These are phyloP conservation scores for Paulownia fortunei DNA, from an alignment of 257 asterid species.

Conservation along the genomic window DNA sequence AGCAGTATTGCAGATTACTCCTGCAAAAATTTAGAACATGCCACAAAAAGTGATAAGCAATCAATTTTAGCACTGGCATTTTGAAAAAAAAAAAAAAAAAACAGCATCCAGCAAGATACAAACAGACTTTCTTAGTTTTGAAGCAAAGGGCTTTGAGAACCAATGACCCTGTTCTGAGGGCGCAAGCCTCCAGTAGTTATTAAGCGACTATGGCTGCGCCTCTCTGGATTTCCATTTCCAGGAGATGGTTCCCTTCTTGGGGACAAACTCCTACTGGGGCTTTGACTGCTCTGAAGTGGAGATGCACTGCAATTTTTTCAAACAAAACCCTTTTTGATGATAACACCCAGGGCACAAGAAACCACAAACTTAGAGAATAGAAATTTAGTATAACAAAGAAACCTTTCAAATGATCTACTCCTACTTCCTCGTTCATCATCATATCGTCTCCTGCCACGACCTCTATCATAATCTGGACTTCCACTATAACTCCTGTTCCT, in stretches of 20 bases:
- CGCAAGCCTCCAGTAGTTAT: constrained; percentile 30
- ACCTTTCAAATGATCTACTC: constrained; percentile 45
- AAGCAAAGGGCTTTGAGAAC: constrained; percentile 30
- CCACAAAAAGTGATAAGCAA: not conserved
- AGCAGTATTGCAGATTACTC: constrained; percentile 17
- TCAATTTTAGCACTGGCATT: not conserved
- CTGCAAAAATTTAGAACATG: constrained; percentile 16
- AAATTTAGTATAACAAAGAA: not conserved
- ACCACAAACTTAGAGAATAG: not conserved
- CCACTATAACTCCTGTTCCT: constrained; percentile 44
- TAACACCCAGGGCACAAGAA: not conserved
- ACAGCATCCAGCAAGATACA: not conserved
- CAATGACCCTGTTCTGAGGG: constrained; percentile 7
- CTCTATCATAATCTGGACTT: constrained; percentile 40
- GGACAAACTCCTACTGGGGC: constrained; percentile 33
- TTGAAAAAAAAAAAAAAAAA: not conserved
- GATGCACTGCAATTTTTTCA: constrained; percentile 29
- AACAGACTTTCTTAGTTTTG: not conserved
- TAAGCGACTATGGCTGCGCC: constrained; percentile 23
- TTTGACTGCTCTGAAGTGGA: constrained; percentile 30
- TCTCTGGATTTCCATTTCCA: constrained; percentile 27
- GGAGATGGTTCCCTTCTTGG: constrained; percentile 38
- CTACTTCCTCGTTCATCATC: constrained; percentile 31
- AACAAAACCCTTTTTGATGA: not conserved
- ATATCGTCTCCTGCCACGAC: constrained; percentile 26